Conservation (phyloP, 2,329 filamentous ascomycete species). For the Furcasterigmium furcatum region DNA sequence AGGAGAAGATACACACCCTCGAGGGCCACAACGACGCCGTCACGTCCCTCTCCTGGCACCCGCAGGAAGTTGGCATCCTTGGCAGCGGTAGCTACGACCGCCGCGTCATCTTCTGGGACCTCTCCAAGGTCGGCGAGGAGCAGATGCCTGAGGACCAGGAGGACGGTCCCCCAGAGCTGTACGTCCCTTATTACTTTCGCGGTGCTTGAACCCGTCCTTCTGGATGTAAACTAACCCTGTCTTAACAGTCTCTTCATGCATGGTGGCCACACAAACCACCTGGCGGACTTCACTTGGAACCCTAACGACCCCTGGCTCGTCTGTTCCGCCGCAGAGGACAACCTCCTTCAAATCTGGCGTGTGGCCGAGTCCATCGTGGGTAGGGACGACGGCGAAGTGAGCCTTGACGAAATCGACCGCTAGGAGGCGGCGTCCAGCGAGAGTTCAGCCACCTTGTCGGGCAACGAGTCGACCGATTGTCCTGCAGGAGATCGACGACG, state of each 20-base stretch:
- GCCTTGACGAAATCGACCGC: constrained; percentile 72
- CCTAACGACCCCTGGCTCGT: constrained; percentile 95
- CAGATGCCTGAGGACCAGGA: constrained; percentile 93
- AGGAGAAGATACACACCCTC: constrained; percentile 83
- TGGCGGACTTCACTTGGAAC: constrained; percentile 98
- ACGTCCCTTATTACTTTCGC: constrained; percentile 15
- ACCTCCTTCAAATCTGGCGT: constrained; percentile 93
- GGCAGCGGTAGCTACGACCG: constrained; percentile 92
- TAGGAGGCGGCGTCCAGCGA: too few relatives aligned
- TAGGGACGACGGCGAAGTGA: constrained; percentile 71
- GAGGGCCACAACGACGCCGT: constrained; percentile 88
- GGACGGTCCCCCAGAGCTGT: constrained; percentile 93
- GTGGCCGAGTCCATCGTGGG: constrained; percentile 79
- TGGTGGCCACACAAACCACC: constrained; percentile 93
- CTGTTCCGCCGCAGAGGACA: constrained; percentile 93
- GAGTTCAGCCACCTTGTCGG: too few relatives aligned
- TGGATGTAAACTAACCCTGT: not conserved
- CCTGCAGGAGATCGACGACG: too few relatives aligned
- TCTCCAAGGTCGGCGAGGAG: constrained; percentile 88
- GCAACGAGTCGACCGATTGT: too few relatives aligned
- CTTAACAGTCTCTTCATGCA: constrained; percentile 87
- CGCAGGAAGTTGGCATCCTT: constrained; percentile 81
- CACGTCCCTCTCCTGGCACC: constrained; percentile 92
- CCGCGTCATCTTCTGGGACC: constrained; percentile 93
- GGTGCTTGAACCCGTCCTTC: not conserved